Percentiles rank a stretch among this genome's conserved stretches.
These are phyloP conservation scores for Tricholoma terreum DNA, from an alignment of 768 basidiomycete genomes.

Conservation along the genomic window DNA sequence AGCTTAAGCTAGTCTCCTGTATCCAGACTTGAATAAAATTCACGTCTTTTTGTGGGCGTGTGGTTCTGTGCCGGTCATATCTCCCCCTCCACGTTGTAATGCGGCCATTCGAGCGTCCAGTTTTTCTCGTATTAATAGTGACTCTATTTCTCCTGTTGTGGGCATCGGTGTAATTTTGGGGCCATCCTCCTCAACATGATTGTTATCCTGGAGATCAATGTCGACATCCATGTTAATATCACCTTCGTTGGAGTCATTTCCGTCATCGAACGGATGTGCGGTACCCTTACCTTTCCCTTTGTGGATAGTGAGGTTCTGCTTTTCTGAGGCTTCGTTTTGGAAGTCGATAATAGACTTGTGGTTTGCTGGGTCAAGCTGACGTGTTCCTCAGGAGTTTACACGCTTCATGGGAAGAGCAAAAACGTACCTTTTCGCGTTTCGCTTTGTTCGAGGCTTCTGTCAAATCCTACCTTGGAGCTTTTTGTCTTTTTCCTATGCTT, in stretches of 20 bases:
- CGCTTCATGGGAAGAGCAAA: not conserved
- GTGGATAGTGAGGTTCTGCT: conserved; percentile 19
- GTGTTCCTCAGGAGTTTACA: conserved; percentile 1
- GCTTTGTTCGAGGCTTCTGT: conserved; percentile 90
- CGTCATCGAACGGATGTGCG: conserved; percentile 27
- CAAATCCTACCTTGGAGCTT: conserved; percentile 78
- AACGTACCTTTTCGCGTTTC: conserved; percentile 75
- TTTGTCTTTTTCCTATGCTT: conserved; percentile 87
- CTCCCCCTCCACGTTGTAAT: conserved; percentile 48
- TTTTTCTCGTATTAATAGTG: conserved; percentile 69
- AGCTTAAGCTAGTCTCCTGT: too few relatives aligned
- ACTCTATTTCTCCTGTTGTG: conserved; percentile 53
- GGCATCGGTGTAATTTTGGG: conserved; percentile 61
- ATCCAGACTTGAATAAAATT: too few relatives aligned
- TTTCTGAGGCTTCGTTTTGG: conserved; percentile 50
- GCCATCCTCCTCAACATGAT: conserved; percentile 31
- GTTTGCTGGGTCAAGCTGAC: conserved; percentile 89
- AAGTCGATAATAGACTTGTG: conserved; percentile 73
- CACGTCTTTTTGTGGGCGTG: too few relatives aligned
- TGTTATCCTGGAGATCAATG: conserved; percentile 33
- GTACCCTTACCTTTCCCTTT: conserved; percentile 50
- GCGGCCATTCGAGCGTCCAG: conserved; percentile 70
- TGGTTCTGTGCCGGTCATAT: conserved; percentile 36
- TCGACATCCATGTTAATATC: conserved; percentile 32
- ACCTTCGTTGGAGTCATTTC: conserved; percentile 26